Base-by-base conservation (phyloP, 768 basidiomycete species). In the Podaxis sp. region DNA sequence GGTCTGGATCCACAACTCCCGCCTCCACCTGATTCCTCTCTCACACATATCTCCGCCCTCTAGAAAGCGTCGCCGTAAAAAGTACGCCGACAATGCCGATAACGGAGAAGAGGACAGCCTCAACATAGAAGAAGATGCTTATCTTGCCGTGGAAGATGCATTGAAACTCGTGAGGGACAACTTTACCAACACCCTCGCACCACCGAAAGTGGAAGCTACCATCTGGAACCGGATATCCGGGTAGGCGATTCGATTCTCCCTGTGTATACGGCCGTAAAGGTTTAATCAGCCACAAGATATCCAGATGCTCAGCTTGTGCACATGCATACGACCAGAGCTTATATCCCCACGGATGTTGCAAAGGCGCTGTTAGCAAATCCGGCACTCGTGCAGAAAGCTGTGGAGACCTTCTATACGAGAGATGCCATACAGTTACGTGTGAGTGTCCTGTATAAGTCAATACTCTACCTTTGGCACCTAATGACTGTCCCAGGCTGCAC, bases 381-480 rank as follows among this genome's bases (percentile, higher is more conserved):
- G 0, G 73, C 80, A 1, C 80, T 99, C 13, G 78, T 95, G 14
- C 94, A 98, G 66, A 89, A 87, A 67, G 91, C 95, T 0, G 82
- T 91, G 2, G 95, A 95, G 72, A 83, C 90, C 3, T 99, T 99
- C 72, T 99, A 99, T 72, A 97, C 95, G 3, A 83, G 97, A 56
- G 97, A 98, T 76, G 90, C 91, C 0, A 78, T 89, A 13, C 94
- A 95, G 71, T 77, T 98, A 57, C 86, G 95, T 40, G 93, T 96
- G 72, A 72, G 87, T 72, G 28, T 44, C 53, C 46, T 56, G 28
- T 35, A 32, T 50, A 16, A 21, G n/a, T 40, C 25, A 50, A 21
- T 10, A 23, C 11, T 47, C 42, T 53, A 37, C 54, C 25, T 18
- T 42, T 10, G 21, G 23, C 11, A 21, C 37, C n/a, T 57, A 42